phyloP scores from a whole-genome alignment of 2,329 filamentous ascomycete genomes.

The Fusarium temperatum region DNA sequence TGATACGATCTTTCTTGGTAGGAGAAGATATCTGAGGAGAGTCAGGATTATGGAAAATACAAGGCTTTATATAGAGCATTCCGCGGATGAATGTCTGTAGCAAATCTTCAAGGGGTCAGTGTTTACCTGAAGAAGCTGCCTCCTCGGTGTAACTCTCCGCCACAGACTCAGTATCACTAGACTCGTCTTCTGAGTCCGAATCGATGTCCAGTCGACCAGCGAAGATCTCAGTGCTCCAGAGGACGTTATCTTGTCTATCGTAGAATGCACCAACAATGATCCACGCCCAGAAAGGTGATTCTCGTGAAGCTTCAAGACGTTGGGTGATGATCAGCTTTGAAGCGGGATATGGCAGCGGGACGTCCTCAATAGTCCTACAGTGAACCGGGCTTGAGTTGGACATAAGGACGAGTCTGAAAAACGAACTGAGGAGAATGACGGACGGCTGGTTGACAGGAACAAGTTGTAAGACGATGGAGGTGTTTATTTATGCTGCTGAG shows the following conservation, averaged over 20 bases:
- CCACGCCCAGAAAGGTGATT: constrained; percentile 54
- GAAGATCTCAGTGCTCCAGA: constrained; percentile 60
- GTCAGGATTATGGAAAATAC: constrained; percentile 6
- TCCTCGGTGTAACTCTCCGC: constrained; percentile 13
- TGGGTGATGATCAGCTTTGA: constrained; percentile 57
- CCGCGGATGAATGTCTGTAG: background rate
- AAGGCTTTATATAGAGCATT: constrained; percentile 18
- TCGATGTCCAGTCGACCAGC: constrained; percentile 44
- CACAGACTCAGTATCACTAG: constrained; percentile 18
- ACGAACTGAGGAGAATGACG: background rate
- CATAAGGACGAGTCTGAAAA: constrained; percentile 31
- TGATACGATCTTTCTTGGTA: background rate
- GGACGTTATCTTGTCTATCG: constrained; percentile 50
- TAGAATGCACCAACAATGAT: constrained; percentile 59
- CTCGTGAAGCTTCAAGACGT: constrained; percentile 47
- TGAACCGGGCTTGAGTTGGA: constrained; percentile 22
- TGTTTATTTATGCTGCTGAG: constrained; percentile 5
- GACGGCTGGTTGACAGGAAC: background rate
- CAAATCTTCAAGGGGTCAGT: background rate
- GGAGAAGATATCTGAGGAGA: constrained; percentile 21
- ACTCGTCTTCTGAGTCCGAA: constrained; percentile 40
- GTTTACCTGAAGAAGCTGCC: constrained; percentile 33
- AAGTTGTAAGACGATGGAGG: background rate
- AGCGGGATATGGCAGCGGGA: constrained; percentile 55
- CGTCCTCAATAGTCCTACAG: constrained; percentile 42